phyloP scores from a whole-genome alignment of 495 filamentous ascomycete species.

The Penicillium turbatum region DNA sequence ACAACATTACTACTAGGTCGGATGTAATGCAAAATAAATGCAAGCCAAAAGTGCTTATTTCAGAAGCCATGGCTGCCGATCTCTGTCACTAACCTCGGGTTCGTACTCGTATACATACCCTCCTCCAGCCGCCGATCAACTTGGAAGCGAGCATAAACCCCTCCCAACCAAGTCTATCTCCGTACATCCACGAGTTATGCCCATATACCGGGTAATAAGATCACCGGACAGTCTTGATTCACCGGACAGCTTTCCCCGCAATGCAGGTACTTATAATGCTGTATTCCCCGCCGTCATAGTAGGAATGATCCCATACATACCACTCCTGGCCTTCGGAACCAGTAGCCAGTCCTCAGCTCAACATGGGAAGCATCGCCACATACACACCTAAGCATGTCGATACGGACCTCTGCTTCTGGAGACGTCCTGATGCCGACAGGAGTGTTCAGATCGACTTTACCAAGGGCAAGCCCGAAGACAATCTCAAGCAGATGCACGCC shows the following conservation, averaged over 20 bases:
- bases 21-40: too few species aligned
- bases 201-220: not conserved
- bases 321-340: not conserved
- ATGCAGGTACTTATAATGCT: not conserved
- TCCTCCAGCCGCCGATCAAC: not conserved
- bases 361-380: not conserved
- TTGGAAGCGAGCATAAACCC: not conserved
- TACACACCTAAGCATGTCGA: not conserved
- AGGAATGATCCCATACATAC: not conserved
- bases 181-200: not conserved
- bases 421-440: not conserved
- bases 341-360: not conserved
- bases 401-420: constrained; percentile 8
- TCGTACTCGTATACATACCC: constrained; percentile 6
- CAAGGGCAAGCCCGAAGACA: constrained; percentile 1
- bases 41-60: too few species aligned
- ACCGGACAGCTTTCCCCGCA: not conserved
- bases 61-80: too few species aligned
- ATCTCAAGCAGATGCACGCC: not conserved
- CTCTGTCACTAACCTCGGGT: not conserved
- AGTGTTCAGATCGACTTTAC: not conserved
- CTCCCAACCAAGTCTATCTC: not conserved
- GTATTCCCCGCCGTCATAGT: not conserved
- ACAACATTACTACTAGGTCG: too few species aligned
- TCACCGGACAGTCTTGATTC: not conserved